These are phyloP conservation scores for Quercus aquifolioides DNA, from an alignment of 306 rosid genomes.

Conservation along the genomic window DNA sequence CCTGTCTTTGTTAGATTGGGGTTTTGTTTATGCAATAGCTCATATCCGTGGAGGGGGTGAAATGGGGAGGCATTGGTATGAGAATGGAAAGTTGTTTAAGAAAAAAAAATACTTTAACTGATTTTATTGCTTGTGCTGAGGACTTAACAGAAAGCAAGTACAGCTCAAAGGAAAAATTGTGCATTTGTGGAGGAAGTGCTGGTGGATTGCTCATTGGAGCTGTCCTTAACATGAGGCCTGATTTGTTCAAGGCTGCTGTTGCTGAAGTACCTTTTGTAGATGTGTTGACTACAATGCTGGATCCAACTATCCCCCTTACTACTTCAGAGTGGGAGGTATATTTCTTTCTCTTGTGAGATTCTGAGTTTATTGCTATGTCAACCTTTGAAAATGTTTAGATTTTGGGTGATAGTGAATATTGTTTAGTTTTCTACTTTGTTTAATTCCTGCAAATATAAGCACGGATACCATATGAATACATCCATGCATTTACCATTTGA, in stretches of 20 bases:
- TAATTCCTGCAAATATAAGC: not conserved
- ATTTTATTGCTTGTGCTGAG: slow-evolving; percentile 88
- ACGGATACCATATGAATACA: not conserved
- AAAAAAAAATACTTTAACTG: slow-evolving; percentile 88
- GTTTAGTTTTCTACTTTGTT: not conserved
- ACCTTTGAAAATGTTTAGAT: not conserved
- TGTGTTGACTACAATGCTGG: slow-evolving; percentile 96
- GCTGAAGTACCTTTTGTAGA: slow-evolving; percentile 98
- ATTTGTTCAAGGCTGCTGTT: slow-evolving; percentile 87
- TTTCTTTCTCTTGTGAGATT: not conserved
- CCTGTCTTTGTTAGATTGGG: slow-evolving; percentile 83
- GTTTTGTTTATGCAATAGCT: slow-evolving; percentile 83
- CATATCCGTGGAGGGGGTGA: slow-evolving; percentile 97
- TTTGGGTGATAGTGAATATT: slow-evolving; percentile 1
- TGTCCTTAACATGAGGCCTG: slow-evolving; percentile 96
- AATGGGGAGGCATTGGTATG: slow-evolving; percentile 98
- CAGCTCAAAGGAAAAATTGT: slow-evolving; percentile 66
- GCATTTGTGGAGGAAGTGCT: slow-evolving; percentile 91
- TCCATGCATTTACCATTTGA: not conserved
- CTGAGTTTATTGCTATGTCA: slow-evolving; percentile 6
- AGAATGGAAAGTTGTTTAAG: slow-evolving; percentile 82
- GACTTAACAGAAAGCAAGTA: slow-evolving; percentile 70
- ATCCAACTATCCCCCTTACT: slow-evolving; percentile 93
- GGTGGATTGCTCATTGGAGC: slow-evolving; percentile 96
- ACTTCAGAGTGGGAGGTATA: slow-evolving; percentile 97